These are phyloP conservation scores for Pugionium cornutum DNA, from an alignment of 345 rosid genomes.

Conservation along the genomic window DNA sequence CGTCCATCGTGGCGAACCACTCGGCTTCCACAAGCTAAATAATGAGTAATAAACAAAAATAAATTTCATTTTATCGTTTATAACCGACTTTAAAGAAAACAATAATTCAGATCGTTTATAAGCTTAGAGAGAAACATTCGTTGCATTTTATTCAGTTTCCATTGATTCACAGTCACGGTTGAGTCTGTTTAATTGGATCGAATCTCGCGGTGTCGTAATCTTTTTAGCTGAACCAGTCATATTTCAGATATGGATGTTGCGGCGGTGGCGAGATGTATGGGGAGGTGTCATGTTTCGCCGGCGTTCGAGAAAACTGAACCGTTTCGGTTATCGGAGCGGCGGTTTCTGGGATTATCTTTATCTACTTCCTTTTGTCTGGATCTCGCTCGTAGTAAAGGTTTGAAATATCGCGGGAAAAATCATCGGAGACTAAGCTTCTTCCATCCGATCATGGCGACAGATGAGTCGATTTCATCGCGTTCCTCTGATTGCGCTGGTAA, in stretches of 20 bases:
- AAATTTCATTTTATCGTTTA: background rate
- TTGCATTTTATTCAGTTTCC: background rate
- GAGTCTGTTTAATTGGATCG: slow-evolving; percentile 25
- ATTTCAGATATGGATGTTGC: slow-evolving; percentile 31
- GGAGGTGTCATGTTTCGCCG: slow-evolving; percentile 22
- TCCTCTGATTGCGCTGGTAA: slow-evolving; percentile 33
- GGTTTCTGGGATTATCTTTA: slow-evolving; percentile 24
- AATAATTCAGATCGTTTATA: background rate
- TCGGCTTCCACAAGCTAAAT: slow-evolving; percentile 28
- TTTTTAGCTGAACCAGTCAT: background rate
- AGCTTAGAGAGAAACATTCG: background rate
- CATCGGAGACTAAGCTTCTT: slow-evolving; percentile 38
- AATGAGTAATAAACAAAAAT: background rate
- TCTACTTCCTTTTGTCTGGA: slow-evolving; percentile 11
- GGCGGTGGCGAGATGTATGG: slow-evolving; percentile 26
- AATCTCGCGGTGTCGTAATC: slow-evolving; percentile 15
- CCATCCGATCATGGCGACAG: slow-evolving; percentile 49
- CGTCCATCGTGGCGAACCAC: slow-evolving; percentile 27
- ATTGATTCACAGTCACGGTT: slow-evolving; percentile 8
- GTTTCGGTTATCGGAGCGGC: slow-evolving; percentile 25
- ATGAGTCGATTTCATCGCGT: slow-evolving; percentile 43
- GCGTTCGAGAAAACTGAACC: slow-evolving; percentile 20
- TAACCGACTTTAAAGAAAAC: background rate
- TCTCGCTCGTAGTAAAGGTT: background rate
- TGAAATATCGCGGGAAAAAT: slow-evolving; percentile 17